A percentile compares a stretch with the other conserved stretches of the same genome.
Evolutionary conservation across 208 protist species (phyloP).

Genomic region (Trichomonas tenax): DNA sequence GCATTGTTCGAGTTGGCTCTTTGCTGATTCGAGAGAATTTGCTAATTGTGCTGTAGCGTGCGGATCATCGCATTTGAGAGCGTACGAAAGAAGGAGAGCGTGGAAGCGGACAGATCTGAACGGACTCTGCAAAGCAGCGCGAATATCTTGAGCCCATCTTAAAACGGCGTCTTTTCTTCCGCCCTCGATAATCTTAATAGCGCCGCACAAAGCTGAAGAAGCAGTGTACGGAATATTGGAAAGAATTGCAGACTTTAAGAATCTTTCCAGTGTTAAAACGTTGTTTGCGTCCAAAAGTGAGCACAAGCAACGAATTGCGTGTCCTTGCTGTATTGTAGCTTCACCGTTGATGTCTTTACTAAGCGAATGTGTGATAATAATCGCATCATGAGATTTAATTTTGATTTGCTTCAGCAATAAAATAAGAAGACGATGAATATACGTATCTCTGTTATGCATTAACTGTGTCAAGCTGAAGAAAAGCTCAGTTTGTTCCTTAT

Average conservation of each 20-base stretch:
- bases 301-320: not conserved
- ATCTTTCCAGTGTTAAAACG: not conserved
- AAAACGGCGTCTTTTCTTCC: not conserved
- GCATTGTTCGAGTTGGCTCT: not conserved
- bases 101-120: not conserved
- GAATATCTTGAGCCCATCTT: not conserved
- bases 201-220: not conserved
- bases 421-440: not conserved
- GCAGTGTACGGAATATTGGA: not conserved
- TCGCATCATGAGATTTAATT: not conserved
- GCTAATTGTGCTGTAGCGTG: not conserved
- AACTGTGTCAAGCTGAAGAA: not conserved
- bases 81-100: not conserved
- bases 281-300: not conserved
- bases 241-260: not conserved
- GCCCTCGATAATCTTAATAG: not conserved
- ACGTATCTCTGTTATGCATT: not conserved
- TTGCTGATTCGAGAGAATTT: not conserved
- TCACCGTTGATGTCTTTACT: not conserved
- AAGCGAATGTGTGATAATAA: not conserved
- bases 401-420: not conserved
- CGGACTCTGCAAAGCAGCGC: not conserved
- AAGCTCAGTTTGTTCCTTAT: not conserved
- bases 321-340: not conserved
- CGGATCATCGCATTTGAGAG: not conserved